Conservation (phyloP, 129 eudicot genomes). For the Arctium minus region DNA sequence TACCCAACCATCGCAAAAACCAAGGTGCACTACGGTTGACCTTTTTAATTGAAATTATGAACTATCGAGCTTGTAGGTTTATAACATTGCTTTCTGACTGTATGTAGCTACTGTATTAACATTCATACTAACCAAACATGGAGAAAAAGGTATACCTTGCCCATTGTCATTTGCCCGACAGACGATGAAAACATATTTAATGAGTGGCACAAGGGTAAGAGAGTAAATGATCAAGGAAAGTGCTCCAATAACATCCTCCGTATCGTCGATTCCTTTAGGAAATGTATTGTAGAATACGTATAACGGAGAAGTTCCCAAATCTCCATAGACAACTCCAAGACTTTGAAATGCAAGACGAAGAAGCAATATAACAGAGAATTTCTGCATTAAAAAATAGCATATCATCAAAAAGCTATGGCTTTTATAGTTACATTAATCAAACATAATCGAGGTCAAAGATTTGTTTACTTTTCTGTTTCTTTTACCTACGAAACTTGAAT, state of each 20-base stretch:
- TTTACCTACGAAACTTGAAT: not conserved
- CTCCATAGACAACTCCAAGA: constrained; percentile 62
- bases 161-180: constrained; percentile 68
- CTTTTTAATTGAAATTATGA: not conserved
- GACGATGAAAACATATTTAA: constrained; percentile 57
- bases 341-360: constrained; percentile 75
- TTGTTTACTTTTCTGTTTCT: not conserved
- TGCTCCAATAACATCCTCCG: constrained; percentile 49
- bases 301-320: constrained; percentile 64
- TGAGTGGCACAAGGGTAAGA: constrained; percentile 38
- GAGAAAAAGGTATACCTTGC: constrained; percentile 40
- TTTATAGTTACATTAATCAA: not conserved
- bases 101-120: not conserved
- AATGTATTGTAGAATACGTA: constrained; percentile 56
- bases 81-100: not conserved
- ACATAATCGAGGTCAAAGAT: not conserved
- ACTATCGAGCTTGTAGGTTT: not conserved
- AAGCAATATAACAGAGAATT: constrained; percentile 60
- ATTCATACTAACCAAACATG: not conserved
- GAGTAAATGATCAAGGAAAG: constrained; percentile 62
- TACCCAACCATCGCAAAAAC: no score
- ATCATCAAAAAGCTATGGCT: not conserved
- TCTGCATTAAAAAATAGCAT: constrained; percentile 41
- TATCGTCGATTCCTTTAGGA: constrained; percentile 36
- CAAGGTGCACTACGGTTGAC: not conserved